These are phyloP conservation scores for Oryza glaberrima DNA, from an alignment of 176 grass and related monocot species.

Conservation along the genomic window DNA sequence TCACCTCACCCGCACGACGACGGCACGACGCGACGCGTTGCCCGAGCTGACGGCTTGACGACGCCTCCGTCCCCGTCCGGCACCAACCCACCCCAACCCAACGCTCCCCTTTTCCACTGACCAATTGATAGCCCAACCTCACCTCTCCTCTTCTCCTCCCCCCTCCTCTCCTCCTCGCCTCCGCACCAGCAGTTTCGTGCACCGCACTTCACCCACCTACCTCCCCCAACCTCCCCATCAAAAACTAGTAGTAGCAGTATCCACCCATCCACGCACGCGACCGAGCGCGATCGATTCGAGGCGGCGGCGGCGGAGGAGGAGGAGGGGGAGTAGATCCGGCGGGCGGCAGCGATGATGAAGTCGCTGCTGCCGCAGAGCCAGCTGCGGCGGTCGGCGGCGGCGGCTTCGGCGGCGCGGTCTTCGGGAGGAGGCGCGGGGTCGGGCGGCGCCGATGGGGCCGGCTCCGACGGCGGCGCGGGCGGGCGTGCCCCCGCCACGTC, in stretches of 20 bases:
- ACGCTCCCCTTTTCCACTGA: slow-evolving; percentile 28
- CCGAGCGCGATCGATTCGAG: slow-evolving; percentile 24
- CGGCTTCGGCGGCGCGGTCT: background rate
- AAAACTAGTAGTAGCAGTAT: background rate
- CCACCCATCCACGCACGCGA: slow-evolving; percentile 14
- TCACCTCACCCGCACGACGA: too few relatives aligned
- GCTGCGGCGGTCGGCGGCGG: slow-evolving; percentile 37
- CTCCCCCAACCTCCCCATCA: background rate
- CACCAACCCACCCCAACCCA: slow-evolving; percentile 44
- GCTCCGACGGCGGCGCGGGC: slow-evolving; percentile 13
- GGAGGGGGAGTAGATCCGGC: slow-evolving; percentile 36
- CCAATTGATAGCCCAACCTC: slow-evolving; percentile 51
- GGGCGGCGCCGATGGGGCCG: background rate
- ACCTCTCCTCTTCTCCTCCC: background rate
- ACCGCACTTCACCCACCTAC: slow-evolving; percentile 59
- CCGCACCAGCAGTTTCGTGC: slow-evolving; percentile 56
- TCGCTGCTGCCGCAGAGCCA: slow-evolving; percentile 58
- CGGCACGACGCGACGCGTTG: slow-evolving; percentile 7
- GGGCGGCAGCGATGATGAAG: slow-evolving; percentile 57
- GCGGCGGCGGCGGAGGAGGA: background rate
- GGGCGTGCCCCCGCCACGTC: slow-evolving; percentile 30
- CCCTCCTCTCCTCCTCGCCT: background rate
- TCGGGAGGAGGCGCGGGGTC: background rate
- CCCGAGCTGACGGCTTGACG: background rate
- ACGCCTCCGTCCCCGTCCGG: slow-evolving; percentile 47